A percentile compares a stretch with the other conserved stretches of the same genome.
Evolutionary conservation across 768 basidiomycete genomes (phyloP).

Genomic region (Multifurca ochricompacta): DNA sequence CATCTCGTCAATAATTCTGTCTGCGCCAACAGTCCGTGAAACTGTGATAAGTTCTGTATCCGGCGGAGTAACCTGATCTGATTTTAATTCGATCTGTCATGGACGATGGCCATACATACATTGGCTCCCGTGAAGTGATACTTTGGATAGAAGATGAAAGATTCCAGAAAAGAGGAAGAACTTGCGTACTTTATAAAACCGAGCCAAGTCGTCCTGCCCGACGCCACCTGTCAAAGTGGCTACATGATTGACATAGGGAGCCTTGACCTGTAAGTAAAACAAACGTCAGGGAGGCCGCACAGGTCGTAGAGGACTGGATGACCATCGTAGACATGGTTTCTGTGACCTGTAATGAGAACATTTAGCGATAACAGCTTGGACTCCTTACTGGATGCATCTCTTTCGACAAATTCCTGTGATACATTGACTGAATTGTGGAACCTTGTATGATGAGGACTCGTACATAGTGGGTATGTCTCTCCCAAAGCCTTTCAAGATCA

Average conservation of each 20-base stretch:
- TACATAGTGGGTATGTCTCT: constrained; percentile 39
- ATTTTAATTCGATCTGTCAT: not conserved
- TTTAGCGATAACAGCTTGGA: not conserved
- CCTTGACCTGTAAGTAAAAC: constrained; percentile 28
- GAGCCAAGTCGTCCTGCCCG: constrained; percentile 34
- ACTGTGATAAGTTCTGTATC: constrained; percentile 36
- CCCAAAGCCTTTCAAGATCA: constrained; percentile 40
- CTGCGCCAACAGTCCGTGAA: constrained; percentile 38
- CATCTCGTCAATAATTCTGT: constrained; percentile 42
- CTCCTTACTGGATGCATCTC: constrained; percentile 33
- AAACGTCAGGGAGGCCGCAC: not conserved
- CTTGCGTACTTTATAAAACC: constrained; percentile 37
- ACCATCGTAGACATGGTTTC: constrained; percentile 40
- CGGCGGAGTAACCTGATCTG: constrained; percentile 32
- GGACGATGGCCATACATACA: constrained; percentile 17
- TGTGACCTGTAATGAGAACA: constrained; percentile 15
- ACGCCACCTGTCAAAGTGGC: constrained; percentile 43
- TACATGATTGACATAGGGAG: constrained; percentile 36
- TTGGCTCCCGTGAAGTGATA: constrained; percentile 33
- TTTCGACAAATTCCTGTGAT: constrained; percentile 33
- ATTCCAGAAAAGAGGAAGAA: not conserved
- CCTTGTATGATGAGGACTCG: constrained; percentile 2
- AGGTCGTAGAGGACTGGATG: not conserved
- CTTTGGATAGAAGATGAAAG: constrained; percentile 19
- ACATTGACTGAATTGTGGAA: not conserved